These are phyloP conservation scores for Lactifluus pinguis DNA, from an alignment of 768 basidiomycete species.

Conservation along the genomic window DNA sequence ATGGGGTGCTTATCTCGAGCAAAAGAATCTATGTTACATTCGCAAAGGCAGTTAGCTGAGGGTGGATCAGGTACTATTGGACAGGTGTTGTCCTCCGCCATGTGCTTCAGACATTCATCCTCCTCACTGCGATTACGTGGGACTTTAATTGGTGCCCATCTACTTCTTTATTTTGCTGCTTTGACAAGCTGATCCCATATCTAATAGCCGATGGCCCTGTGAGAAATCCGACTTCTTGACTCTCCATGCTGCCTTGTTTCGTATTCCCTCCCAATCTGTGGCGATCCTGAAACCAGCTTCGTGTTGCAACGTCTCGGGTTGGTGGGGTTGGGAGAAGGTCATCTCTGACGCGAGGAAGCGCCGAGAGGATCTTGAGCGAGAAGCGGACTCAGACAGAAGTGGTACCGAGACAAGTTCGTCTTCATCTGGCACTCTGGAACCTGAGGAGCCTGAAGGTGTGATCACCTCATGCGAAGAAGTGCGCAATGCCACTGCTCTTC, in stretches of 20 bases:
- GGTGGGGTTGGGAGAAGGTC: slow-evolving; percentile 63
- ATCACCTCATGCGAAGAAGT: slow-evolving; percentile 41
- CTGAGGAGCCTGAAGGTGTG: slow-evolving; percentile 21
- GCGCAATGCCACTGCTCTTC: slow-evolving; percentile 42
- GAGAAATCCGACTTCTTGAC: slow-evolving; percentile 67
- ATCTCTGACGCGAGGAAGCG: slow-evolving; percentile 38
- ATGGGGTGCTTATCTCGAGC: slow-evolving; percentile 53
- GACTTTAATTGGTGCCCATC: slow-evolving; percentile 64
- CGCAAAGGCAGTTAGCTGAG: no score
- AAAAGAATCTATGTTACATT: slow-evolving; percentile 72
- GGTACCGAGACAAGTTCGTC: not conserved
- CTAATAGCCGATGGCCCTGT: slow-evolving; percentile 25
- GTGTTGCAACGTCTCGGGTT: slow-evolving; percentile 35
- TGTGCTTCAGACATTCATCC: no score
- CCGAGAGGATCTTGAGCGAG: no score
- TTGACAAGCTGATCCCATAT: no score
- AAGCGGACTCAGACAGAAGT: no score
- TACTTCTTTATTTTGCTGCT: not conserved
- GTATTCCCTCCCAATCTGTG: slow-evolving; percentile 35
- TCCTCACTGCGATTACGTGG: slow-evolving; percentile 41
- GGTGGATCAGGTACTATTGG: no score
- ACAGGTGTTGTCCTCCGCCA: no score
- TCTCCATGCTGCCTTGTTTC: slow-evolving; percentile 54
- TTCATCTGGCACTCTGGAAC: slow-evolving; percentile 35
- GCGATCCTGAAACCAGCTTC: slow-evolving; percentile 39